Evolutionary conservation across 192 early-diverging fungal species (phyloP).

Genomic region (Irineochytrium annulatum): DNA sequence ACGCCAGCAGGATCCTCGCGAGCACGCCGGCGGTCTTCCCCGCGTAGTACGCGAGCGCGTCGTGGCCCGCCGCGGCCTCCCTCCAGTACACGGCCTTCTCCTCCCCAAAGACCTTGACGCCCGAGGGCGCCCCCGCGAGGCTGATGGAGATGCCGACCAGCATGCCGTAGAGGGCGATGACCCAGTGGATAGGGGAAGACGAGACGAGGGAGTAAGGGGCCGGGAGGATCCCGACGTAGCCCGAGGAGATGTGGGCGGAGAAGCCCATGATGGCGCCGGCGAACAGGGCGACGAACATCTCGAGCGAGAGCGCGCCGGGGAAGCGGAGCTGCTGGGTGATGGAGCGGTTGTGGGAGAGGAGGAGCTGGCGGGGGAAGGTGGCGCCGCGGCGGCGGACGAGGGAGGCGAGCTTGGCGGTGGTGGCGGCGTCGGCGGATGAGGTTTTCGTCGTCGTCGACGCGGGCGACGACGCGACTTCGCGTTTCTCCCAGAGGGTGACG

Average conservation of each 20-base stretch:
- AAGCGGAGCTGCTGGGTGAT: constrained; percentile 33
- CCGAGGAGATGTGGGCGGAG: neutral
- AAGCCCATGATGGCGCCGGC: constrained; percentile 34
- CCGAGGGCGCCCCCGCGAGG: constrained; percentile 40
- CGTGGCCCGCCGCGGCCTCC: constrained; percentile 43
- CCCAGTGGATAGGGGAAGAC: constrained; percentile 20
- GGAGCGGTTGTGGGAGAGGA: constrained; percentile 29
- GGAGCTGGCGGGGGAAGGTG: constrained; percentile 25
- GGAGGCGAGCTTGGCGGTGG: constrained; percentile 8
- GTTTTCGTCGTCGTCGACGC: neutral
- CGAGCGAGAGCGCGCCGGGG: constrained; percentile 24
- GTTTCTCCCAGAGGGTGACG: neutral
- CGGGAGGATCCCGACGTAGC: neutral
- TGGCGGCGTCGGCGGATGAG: neutral
- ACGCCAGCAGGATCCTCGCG: constrained; percentile 21
- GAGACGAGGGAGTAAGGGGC: constrained; percentile 7
- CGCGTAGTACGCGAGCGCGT: constrained; percentile 14
- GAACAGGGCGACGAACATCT: constrained; percentile 35
- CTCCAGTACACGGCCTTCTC: constrained; percentile 46
- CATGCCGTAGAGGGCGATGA: constrained; percentile 20
- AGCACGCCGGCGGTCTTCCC: constrained; percentile 30
- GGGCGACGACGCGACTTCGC: neutral
- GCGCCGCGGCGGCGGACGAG: constrained; percentile 26
- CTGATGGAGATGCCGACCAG: constrained; percentile 31
- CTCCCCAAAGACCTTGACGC: constrained; percentile 46